Percentiles rank a stretch among this genome's conserved stretches.
Evolutionary conservation across 257 asterid genomes (phyloP).

Genomic region (Ligustrum vulgare): DNA sequence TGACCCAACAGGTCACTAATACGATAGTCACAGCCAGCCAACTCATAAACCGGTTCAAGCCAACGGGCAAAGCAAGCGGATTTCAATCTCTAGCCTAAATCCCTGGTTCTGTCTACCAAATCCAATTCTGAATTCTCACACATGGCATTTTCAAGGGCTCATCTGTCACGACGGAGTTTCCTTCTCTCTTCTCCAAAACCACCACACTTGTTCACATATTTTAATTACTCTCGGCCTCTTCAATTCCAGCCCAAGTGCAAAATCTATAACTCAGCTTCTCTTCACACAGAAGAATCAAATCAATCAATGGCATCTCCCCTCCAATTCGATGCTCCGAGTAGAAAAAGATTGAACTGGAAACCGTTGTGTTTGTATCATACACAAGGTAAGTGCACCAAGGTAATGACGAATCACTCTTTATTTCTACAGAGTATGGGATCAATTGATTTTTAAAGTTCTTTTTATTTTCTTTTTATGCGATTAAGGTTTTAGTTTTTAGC

Average conservation of each 20-base stretch:
- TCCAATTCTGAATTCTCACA: neutral
- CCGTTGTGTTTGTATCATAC: conserved; percentile 82
- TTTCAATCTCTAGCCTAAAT: too few species aligned
- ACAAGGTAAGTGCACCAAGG: conserved; percentile 89
- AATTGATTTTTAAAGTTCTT: neutral
- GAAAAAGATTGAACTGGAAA: conserved; percentile 55
- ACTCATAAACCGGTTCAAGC: too few species aligned
- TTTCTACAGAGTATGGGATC: neutral
- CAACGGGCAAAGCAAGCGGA: too few species aligned
- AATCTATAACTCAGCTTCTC: conserved; percentile 30
- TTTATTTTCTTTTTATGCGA: neutral
- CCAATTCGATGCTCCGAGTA: conserved; percentile 25
- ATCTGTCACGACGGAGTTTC: conserved; percentile 44
- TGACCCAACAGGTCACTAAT: too few species aligned
- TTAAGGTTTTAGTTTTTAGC: neutral
- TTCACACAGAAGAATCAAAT: conserved; percentile 38
- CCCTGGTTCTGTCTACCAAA: conserved; percentile 10
- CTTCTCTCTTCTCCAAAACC: conserved; percentile 24
- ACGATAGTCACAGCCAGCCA: too few species aligned
- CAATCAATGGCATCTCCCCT: conserved; percentile 37
- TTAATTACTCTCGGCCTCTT: conserved; percentile 18
- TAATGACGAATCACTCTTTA: conserved; percentile 17
- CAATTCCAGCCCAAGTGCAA: conserved; percentile 23
- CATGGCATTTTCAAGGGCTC: conserved; percentile 37
- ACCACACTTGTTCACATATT: conserved; percentile 17